Evolutionary conservation across 805 yeast genomes (phyloP), one percentile per base, ranked within the genome.

Genomic region (Candida nitratophila): DNA sequence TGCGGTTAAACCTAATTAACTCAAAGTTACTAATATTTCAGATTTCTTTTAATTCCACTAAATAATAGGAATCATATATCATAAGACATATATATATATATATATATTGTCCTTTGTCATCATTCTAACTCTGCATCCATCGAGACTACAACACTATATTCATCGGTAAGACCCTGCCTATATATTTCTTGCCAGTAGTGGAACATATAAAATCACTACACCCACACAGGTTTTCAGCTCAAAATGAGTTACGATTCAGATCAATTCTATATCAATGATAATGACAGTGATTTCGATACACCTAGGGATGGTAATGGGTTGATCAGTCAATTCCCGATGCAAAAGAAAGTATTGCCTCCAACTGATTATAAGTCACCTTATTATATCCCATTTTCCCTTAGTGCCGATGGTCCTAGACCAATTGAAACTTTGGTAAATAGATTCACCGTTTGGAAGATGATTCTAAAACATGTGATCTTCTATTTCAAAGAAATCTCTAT

Each of bases 401-500:
- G 53, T 12, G 43, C 50, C 16, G 56, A 54, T 39, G 63, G 61
- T 31, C 66, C 68, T 19, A 55, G 56, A 39, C 70, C 70, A 9
- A 71, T 78, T 5, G 81, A 77, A 50, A 70, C 72, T 26, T 60
- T 77, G 49, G 76, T 78, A 29, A 69, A 69, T 45, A 57, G 83
- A 44, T 76, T 77, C 54, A 73, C 71, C 44, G 76, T 79, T n/a
- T 77, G 80, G 79, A 66, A 79, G 44, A 68, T 69, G 56, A 68
- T 76, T 44, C 66, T 77, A 49, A 76, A 74, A 54, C 81, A 77
- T 51, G 61, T 77, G 48, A 68, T 75, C 24, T 66, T 66, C 48
- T 77, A 77, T 52, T 68, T 77, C 47, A 70, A 69, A 50, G 81
- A 77, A 51, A 61, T 74, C 45, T 60, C 73, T 32, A 59, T 75